Percentiles rank a stretch among this genome's conserved stretches.
Conservation (phyloP, 2,329 filamentous ascomycete genomes). For the Trichoderma atrobrunneum region DNA sequence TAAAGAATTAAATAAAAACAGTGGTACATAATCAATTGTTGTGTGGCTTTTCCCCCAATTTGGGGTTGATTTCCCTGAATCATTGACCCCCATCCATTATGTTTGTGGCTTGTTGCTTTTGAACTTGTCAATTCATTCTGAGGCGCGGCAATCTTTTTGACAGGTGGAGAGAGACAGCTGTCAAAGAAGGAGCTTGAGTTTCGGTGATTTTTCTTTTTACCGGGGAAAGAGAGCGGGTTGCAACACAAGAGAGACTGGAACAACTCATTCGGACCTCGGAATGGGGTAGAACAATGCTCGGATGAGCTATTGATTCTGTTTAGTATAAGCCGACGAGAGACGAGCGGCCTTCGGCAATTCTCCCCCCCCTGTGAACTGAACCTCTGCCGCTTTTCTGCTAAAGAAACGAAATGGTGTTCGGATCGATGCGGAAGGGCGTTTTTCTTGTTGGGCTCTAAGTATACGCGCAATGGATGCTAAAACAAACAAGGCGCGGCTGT, state of each 20-base stretch:
- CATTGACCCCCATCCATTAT: neutral
- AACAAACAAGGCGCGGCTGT: neutral
- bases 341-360: neutral
- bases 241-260: neutral
- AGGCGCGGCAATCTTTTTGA: too few relatives aligned
- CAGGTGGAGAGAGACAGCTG: too few relatives aligned
- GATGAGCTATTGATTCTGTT: neutral
- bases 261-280: neutral
- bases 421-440: neutral
- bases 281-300: neutral
- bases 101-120: constrained; percentile 1
- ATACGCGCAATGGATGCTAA: neutral
- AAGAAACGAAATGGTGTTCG: neutral
- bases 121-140: too few relatives aligned
- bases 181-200: neutral
- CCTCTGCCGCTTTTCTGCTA: neutral
- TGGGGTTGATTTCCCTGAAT: neutral
- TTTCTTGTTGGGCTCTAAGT: neutral
- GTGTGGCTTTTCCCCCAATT: neutral
- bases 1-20: neutral
- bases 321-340: neutral
- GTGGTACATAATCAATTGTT: neutral
- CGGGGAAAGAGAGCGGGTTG: neutral
- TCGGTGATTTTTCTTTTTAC: neutral
- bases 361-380: neutral